These are phyloP conservation scores for Nitzschia sp. DNA, from an alignment of 108 stramenopile species.

Conservation along the genomic window DNA sequence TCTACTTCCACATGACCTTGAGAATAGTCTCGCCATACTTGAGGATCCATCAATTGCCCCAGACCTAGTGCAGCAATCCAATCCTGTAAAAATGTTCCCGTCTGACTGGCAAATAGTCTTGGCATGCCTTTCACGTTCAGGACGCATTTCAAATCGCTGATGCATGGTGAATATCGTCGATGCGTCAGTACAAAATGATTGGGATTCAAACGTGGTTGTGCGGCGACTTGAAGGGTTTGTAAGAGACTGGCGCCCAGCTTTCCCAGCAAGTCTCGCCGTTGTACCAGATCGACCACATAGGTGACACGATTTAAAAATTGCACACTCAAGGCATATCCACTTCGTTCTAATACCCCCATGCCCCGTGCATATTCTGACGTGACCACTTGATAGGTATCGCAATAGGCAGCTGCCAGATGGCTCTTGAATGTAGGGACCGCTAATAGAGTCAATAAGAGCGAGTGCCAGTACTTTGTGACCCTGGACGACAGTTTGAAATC, in stretches of 20 bases:
- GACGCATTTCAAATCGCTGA: conserved; percentile 92
- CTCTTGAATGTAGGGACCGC: conserved; percentile 93
- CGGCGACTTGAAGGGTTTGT: conserved; percentile 62
- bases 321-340: conserved; percentile 78
- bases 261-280: conserved; percentile 65
- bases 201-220: conserved; percentile 56
- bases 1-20: conserved; percentile 86
- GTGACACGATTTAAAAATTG: conserved; percentile 94
- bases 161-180: conserved; percentile 87
- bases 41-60: conserved; percentile 83
- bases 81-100: conserved; percentile 46
- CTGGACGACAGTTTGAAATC: conserved; percentile 76
- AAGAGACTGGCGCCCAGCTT: conserved; percentile 64
- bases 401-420: conserved; percentile 88
- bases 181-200: conserved; percentile 76
- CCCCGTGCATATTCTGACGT: conserved; percentile 84
- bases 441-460: conserved; percentile 86
- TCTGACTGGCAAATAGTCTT: conserved; percentile 64
- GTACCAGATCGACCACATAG: conserved; percentile 85
- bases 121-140: conserved; percentile 91
- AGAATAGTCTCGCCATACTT: conserved; percentile 66
- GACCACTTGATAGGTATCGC: conserved; percentile 80
- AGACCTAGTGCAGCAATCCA: conserved; percentile 71
- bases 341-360: conserved; percentile 83
- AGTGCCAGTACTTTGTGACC: conserved; percentile 77